Evolutionary conservation across 2,329 filamentous ascomycete genomes (phyloP).

Genomic region (Venturia effusa): DNA sequence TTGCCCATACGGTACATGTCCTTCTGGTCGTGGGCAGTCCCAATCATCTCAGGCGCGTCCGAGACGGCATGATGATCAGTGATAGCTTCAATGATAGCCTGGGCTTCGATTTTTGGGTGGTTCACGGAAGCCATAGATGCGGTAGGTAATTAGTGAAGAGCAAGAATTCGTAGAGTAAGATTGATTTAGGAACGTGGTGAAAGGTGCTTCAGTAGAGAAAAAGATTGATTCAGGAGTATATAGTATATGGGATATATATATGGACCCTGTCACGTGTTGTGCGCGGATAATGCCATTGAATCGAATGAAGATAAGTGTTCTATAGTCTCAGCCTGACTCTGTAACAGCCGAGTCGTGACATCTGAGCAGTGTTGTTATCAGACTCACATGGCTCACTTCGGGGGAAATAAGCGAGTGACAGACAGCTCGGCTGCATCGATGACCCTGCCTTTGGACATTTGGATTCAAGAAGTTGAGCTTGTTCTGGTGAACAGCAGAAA

Average conservation of each 20-base stretch:
- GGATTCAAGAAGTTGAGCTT: background rate
- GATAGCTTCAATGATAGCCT: background rate
- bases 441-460: background rate
- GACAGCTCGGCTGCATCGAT: background rate
- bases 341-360: background rate
- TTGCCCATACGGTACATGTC: conserved; percentile 14
- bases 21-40: conserved; percentile 1
- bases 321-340: background rate
- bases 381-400: background rate
- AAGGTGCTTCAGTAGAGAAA: no score
- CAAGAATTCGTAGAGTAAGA: no score
- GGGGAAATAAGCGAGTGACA: background rate
- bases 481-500: background rate
- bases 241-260: no score
- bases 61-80: background rate
- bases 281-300: no score
- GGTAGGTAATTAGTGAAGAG: background rate
- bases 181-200: background rate
- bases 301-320: background rate
- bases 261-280: no score
- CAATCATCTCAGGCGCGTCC: conserved; percentile 8
- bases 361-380: background rate
- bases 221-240: no score
- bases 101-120: background rate
- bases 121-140: background rate